These are phyloP conservation scores for Cyclocybe cylindracea DNA, from an alignment of 768 basidiomycete species.

Conservation along the genomic window DNA sequence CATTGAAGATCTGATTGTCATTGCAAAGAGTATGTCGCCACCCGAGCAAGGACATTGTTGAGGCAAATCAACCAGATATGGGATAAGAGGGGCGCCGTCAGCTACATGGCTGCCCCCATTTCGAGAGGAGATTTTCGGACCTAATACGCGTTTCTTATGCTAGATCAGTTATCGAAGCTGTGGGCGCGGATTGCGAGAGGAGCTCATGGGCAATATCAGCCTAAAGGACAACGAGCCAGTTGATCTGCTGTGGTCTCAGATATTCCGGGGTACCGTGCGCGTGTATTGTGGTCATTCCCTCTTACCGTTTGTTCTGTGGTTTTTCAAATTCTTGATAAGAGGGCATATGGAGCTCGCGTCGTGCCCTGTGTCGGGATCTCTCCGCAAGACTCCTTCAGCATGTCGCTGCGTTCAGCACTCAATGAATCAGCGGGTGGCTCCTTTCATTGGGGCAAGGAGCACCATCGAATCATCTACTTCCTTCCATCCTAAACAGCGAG, in stretches of 20 bases:
- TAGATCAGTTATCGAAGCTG: conserved; percentile 79
- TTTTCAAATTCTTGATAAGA: conserved; percentile 96
- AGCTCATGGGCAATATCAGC: conserved; percentile 89
- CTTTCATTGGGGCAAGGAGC: conserved; percentile 89
- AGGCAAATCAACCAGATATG: conserved; percentile 86
- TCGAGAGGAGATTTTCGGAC: conserved; percentile 39
- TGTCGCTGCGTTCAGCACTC: too few species aligned
- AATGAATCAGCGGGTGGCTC: conserved; percentile 97
- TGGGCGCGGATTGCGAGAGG: conserved; percentile 92
- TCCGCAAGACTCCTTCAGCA: conserved; percentile 93
- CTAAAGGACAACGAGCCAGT: conserved; percentile 99
- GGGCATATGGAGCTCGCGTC: conserved; percentile 85
- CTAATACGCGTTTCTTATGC: conserved; percentile 1
- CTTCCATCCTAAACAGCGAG: too few species aligned
- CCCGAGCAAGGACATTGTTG: conserved; percentile 85
- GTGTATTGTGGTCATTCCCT: conserved; percentile 1
- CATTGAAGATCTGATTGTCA: conserved; percentile 93
- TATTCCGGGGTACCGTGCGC: too few species aligned
- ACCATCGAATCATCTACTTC: conserved; percentile 99
- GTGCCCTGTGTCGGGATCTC: conserved; percentile 95
- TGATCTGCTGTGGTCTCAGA: conserved; percentile 92
- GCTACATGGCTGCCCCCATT: conserved; percentile 98
- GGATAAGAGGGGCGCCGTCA: conserved; percentile 99
- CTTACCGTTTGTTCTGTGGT: conserved; percentile 37
- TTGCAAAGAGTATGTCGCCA: conserved; percentile 81